Base-by-base conservation (phyloP, 148 eudicot species). In the Nepenthes gracilis region DNA sequence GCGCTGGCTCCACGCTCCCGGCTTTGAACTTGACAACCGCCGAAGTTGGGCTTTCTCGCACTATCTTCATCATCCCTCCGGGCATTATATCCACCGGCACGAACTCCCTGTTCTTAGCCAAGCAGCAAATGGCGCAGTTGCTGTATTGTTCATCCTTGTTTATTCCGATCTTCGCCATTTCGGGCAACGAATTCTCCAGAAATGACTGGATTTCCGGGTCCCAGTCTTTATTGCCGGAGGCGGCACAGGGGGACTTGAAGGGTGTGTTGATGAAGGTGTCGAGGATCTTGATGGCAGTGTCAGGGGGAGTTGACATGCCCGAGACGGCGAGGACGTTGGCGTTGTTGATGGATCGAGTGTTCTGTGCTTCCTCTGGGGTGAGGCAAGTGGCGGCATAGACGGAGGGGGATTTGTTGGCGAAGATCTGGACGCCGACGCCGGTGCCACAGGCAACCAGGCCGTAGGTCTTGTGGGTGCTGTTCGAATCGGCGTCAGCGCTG, bases 1-100 rank as follows among this genome's bases (percentile, higher is more conserved):
- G 97, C 33, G 90, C 97, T 47, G 97, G 97, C 74, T 91, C 97
- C 0, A 91, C 75, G 23, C 92, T 83, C 55, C 97, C 97, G 0
- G 80, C 85, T 68, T 80, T 74, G 15, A 91, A 91, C 71, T 74
- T 57, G 8, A 91, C 88, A 0, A 91, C 68, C 1, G 97, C 97
- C 12, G 97, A 85, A 0, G 97, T 87, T 14, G 97, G 96, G 2
- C 68, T 72, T 52, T 91, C 92, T n/a, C 96, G 74, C 55, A 91
- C 64, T 35, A 91, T 79, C 78, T 79, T 87, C 97, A 91, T 91
- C 54, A 67, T 74, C 55, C 84, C 96, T 0, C 97, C 97, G 0
- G 85, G 87, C 83, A 91, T 91, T 1, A 78, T 67, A 45, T 91
- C 90, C 13, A 91, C 76, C 6, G 84, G 85, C 2, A 48, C 67